These are phyloP conservation scores for Hyphodiscus hymeniophilus DNA, from an alignment of 495 filamentous ascomycete species.

Conservation along the genomic window DNA sequence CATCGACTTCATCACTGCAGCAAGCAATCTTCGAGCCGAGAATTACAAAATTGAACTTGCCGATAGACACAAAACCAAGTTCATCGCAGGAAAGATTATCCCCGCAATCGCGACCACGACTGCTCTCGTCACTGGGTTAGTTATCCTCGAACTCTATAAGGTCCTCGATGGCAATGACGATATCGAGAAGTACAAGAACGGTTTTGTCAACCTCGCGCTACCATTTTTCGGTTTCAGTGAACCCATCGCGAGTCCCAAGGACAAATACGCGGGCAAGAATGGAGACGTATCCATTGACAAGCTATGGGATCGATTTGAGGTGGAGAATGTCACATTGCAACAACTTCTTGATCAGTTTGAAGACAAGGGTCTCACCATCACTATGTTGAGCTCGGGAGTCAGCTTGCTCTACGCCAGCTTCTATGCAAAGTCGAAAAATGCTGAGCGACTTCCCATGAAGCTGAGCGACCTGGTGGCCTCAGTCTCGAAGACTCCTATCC, in stretches of 20 bases:
- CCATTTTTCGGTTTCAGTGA: conserved; percentile 98
- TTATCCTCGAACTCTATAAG: conserved; percentile 92
- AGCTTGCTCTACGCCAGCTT: conserved; percentile 95
- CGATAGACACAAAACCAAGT: conserved; percentile 95
- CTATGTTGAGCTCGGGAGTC: conserved; percentile 93
- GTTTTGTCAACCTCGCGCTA: conserved; percentile 93
- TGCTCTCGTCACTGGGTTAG: conserved; percentile 88
- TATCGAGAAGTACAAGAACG: conserved; percentile 98
- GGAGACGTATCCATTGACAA: conserved; percentile 85
- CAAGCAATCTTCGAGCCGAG: conserved; percentile 91
- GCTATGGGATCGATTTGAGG: conserved; percentile 96
- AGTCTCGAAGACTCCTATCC: conserved; percentile 86
- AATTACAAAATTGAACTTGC: conserved; percentile 94
- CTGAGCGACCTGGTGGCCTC: conserved; percentile 82
- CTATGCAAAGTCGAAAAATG: conserved; percentile 80
- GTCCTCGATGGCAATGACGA: conserved; percentile 90
- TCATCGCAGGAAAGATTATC: conserved; percentile 99
- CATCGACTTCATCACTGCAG: conserved; percentile 98
- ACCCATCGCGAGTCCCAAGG: conserved; percentile 86
- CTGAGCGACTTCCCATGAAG: conserved; percentile 53
- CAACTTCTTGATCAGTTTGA: conserved; percentile 79
- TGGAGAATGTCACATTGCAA: conserved; percentile 73
- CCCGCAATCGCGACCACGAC: conserved; percentile 98
- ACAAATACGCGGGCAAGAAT: conserved; percentile 66
- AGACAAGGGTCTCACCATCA: conserved; percentile 69